Conservation (phyloP, 2,329 filamentous ascomycete genomes). For the Raffaelea albimanens region DNA sequence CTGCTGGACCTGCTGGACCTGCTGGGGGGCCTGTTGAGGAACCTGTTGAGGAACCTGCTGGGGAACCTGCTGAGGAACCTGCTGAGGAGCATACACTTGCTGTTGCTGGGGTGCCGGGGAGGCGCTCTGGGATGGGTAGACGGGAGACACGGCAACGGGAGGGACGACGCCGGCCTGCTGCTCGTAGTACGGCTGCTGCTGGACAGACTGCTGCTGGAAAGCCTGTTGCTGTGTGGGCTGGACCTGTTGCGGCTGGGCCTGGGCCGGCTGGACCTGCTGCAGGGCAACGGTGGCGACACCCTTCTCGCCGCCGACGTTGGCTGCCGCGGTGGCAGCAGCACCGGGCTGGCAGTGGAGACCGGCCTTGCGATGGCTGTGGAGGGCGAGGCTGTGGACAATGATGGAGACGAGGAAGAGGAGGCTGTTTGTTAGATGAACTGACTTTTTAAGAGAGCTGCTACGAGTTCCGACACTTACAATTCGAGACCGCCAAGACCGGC, state of each 20-base stretch:
- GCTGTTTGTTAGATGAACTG: conserved; percentile 17
- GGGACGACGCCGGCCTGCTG: conserved; percentile 6
- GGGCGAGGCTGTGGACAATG: conserved; percentile 28
- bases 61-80: neutral
- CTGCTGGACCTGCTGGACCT: conserved; percentile 2
- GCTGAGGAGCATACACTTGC: neutral
- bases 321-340: conserved; percentile 7
- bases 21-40: too few relatives aligned
- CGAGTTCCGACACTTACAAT: conserved; percentile 27
- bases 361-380: conserved; percentile 33
- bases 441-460: neutral
- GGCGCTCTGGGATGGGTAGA: neutral
- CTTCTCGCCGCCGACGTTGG: conserved; percentile 14
- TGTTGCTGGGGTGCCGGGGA: too few relatives aligned
- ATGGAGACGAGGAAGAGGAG: conserved; percentile 32
- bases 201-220: conserved; percentile 1
- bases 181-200: conserved; percentile 12
- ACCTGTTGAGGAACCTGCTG: neutral
- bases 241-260: neutral
- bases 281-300: neutral
- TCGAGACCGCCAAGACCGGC: conserved; percentile 30
- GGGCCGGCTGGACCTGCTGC: conserved; percentile 10
- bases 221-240: conserved; percentile 2
- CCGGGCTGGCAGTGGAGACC: conserved; percentile 29
- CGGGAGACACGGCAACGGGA: neutral